Evolutionary conservation across 495 filamentous ascomycete genomes (phyloP).

Genomic region (Aspergillus cavernicola): DNA sequence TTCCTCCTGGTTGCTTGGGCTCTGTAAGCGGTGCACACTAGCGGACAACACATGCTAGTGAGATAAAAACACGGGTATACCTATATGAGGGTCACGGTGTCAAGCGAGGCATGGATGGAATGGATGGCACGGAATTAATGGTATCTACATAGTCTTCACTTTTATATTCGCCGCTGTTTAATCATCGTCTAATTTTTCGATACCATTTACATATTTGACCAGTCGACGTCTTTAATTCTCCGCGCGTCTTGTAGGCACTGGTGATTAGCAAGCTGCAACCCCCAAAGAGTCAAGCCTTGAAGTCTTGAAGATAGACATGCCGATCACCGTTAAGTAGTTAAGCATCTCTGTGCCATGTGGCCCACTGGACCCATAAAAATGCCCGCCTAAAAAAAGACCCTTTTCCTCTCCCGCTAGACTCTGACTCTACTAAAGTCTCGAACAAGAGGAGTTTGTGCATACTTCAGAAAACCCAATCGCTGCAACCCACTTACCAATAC

Average conservation of each 20-base stretch:
- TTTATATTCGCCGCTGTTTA: conserved; percentile 6
- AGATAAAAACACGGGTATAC: background rate
- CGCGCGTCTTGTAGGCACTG: no score
- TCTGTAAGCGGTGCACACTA: conserved; percentile 25
- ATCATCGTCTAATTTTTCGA: conserved; percentile 2
- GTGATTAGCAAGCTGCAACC: no score
- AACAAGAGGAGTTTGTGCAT: no score
- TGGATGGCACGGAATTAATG: conserved; percentile 16
- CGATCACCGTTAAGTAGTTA: background rate
- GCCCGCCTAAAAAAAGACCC: no score
- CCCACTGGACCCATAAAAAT: no score
- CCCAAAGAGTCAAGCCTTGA: background rate
- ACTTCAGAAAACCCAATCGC: no score
- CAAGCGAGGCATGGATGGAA: conserved; percentile 8
- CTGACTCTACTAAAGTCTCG: no score
- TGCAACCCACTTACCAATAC: no score
- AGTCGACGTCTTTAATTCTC: background rate
- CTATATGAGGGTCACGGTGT: conserved; percentile 4
- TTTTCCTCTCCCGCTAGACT: no score
- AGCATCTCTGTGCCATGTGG: no score
- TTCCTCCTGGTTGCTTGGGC: conserved; percentile 36
- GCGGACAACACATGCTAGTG: background rate
- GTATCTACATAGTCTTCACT: conserved; percentile 11
- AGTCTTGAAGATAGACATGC: background rate
- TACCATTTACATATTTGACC: no score